Evolutionary conservation across 805 yeast species (phyloP).

Genomic region (Naumovozyma baii): DNA sequence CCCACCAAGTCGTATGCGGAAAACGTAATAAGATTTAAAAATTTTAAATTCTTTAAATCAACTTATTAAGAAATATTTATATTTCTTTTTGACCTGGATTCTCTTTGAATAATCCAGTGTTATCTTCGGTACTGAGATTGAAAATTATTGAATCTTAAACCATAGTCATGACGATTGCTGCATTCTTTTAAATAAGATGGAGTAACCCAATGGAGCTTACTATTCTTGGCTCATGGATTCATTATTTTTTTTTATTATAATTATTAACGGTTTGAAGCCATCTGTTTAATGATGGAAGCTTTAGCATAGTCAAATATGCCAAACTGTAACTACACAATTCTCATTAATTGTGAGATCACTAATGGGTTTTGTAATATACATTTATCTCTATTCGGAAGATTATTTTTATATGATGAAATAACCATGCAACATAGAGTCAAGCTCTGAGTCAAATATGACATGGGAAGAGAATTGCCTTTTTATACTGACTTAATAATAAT

Average conservation of each 20-base stretch:
- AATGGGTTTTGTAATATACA: constrained; percentile 1
- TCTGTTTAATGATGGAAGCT: constrained; percentile 18
- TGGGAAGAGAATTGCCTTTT: constrained; percentile 64
- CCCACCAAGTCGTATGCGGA: constrained; percentile 65
- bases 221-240: constrained; percentile 55
- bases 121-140: constrained; percentile 53
- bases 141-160: constrained; percentile 40
- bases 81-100: constrained; percentile 14
- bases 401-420: constrained; percentile 52
- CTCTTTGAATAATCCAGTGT: constrained; percentile 8
- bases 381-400: neutral
- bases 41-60: constrained; percentile 29
- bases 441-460: constrained; percentile 55
- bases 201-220: constrained; percentile 83
- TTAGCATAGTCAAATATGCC: constrained; percentile 63
- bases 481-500: constrained; percentile 16
- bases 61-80: constrained; percentile 26
- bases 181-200: constrained; percentile 14
- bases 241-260: constrained; percentile 18
- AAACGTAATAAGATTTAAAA: constrained; percentile 41
- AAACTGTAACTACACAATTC: constrained; percentile 30
- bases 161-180: constrained; percentile 66
- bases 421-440: constrained; percentile 81
- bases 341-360: constrained; percentile 1
- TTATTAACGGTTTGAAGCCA: constrained; percentile 24